Percentiles rank a stretch among this genome's conserved stretches.
Conservation (phyloP, 2,329 filamentous ascomycete species). For the Monosporascus sp. region DNA sequence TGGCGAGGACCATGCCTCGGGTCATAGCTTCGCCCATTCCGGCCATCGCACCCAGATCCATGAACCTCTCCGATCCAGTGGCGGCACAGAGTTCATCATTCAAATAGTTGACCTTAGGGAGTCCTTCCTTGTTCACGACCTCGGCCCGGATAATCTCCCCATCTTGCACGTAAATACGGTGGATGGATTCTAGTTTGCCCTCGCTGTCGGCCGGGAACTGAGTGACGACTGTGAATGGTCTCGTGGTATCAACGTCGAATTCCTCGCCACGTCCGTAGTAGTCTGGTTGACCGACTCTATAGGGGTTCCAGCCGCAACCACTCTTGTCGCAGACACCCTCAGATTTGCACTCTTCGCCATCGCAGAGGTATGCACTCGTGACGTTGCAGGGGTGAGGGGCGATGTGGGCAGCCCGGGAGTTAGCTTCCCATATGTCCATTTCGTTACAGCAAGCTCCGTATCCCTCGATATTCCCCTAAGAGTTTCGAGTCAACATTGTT, state of each 20-base stretch:
- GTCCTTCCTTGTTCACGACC: constrained; percentile 23
- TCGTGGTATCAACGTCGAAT: constrained; percentile 29
- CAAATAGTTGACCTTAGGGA: constrained; percentile 28
- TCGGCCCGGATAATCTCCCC: constrained; percentile 29
- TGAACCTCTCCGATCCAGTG: constrained; percentile 26
- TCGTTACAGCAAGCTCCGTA: constrained; percentile 33
- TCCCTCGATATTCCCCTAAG: constrained; percentile 27
- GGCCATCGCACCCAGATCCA: constrained; percentile 33
- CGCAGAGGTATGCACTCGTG: constrained; percentile 26
- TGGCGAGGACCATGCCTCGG: constrained; percentile 44
- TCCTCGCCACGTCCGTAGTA: constrained; percentile 26
- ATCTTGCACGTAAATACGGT: constrained; percentile 30
- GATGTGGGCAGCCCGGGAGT: constrained; percentile 28
- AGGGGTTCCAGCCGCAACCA: constrained; percentile 32
- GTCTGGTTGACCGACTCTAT: constrained; percentile 24
- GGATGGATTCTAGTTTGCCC: constrained; percentile 27
- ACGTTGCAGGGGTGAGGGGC: constrained; percentile 33
- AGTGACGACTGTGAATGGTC: constrained; percentile 31
- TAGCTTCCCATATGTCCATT: constrained; percentile 36
- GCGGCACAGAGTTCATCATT: constrained; percentile 32
- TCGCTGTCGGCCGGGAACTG: constrained; percentile 29
- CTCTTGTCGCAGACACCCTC: constrained; percentile 30
- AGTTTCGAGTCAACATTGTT: no score
- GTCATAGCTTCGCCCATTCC: constrained; percentile 38
- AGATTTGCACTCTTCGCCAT: constrained; percentile 23